Percentiles rank a stretch among this genome's conserved stretches.
phyloP scores from a whole-genome alignment of 768 basidiomycete genomes.

The Gymnopilus dilepis region DNA sequence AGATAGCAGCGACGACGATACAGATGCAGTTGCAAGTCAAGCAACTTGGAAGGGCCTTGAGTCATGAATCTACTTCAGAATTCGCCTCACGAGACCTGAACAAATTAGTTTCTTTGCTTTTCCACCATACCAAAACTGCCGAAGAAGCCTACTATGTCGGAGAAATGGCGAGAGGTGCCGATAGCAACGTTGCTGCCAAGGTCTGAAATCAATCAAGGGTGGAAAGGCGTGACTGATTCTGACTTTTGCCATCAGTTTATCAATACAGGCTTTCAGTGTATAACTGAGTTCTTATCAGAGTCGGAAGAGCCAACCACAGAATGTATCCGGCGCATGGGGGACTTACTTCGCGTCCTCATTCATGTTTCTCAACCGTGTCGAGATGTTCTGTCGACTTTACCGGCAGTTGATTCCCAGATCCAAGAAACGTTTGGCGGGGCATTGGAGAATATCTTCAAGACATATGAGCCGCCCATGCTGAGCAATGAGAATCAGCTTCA shows the following conservation, averaged over 20 bases:
- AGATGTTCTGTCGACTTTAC: slow-evolving; percentile 44
- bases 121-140: slow-evolving; percentile 73
- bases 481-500: slow-evolving; percentile 21
- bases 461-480: slow-evolving; percentile 42
- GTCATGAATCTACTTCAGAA: slow-evolving; percentile 57
- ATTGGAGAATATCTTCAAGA: slow-evolving; percentile 51
- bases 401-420: slow-evolving; percentile 54
- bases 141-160: slow-evolving; percentile 86
- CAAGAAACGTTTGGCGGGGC: slow-evolving; percentile 64
- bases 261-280: slow-evolving; percentile 72
- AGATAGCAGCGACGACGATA: slow-evolving; percentile 79
- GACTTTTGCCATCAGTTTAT: slow-evolving; percentile 57
- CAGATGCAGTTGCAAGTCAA: slow-evolving; percentile 78
- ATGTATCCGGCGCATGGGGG: slow-evolving; percentile 60
- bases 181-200: slow-evolving; percentile 69
- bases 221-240: slow-evolving; percentile 3
- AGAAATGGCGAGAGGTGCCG: slow-evolving; percentile 78
- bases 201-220: slow-evolving; percentile 40
- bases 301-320: slow-evolving; percentile 36
- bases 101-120: slow-evolving; percentile 67
- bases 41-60: slow-evolving; percentile 71
- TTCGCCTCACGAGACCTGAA: slow-evolving; percentile 68
- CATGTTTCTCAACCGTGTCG: slow-evolving; percentile 72
- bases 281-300: slow-evolving; percentile 57
- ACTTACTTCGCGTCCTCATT: slow-evolving; percentile 71